Conservation (phyloP, 2,329 filamentous ascomycete species). For the Phaeophleospora eucalypticola region DNA sequence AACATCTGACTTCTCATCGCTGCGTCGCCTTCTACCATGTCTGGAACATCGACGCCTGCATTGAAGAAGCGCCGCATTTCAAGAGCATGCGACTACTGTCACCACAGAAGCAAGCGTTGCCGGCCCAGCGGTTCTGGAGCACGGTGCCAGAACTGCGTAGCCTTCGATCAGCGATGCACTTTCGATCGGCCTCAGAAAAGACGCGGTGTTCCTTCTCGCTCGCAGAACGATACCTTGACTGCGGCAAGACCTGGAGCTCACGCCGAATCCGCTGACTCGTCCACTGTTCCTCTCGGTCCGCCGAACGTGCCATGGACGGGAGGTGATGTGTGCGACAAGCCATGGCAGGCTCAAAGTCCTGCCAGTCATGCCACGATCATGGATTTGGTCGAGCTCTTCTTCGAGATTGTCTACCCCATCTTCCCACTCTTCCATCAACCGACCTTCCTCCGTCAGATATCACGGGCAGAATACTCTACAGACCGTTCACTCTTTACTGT, state of each 20-base stretch:
- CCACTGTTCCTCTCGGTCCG: slow-evolving; percentile 19
- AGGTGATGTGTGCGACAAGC: no score
- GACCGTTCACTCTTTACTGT: slow-evolving; percentile 41
- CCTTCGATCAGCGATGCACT: slow-evolving; percentile 44
- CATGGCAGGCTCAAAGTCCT: slow-evolving; percentile 20
- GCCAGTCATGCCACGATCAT: slow-evolving; percentile 35
- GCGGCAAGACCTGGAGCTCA: background rate
- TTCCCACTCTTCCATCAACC: slow-evolving; percentile 48
- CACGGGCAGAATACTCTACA: slow-evolving; percentile 38
- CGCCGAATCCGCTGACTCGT: slow-evolving; percentile 17
- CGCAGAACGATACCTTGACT: background rate
- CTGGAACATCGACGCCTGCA: background rate
- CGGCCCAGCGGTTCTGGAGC: slow-evolving; percentile 22
- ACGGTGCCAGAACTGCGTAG: slow-evolving; percentile 43
- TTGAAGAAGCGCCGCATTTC: background rate
- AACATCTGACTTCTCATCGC: no score
- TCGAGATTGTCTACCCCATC: slow-evolving; percentile 50
- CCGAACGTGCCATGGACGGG: background rate
- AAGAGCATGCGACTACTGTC: slow-evolving; percentile 1
- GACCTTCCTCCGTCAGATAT: slow-evolving; percentile 38
- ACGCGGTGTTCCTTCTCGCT: background rate
- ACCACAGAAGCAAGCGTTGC: slow-evolving; percentile 5
- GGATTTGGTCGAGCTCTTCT: slow-evolving; percentile 46
- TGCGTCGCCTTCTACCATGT: no score
- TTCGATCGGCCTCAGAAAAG: slow-evolving; percentile 35